These are phyloP conservation scores for Fennellomyces sp. DNA, from an alignment of 371 early-diverging fungal species.

Conservation along the genomic window DNA sequence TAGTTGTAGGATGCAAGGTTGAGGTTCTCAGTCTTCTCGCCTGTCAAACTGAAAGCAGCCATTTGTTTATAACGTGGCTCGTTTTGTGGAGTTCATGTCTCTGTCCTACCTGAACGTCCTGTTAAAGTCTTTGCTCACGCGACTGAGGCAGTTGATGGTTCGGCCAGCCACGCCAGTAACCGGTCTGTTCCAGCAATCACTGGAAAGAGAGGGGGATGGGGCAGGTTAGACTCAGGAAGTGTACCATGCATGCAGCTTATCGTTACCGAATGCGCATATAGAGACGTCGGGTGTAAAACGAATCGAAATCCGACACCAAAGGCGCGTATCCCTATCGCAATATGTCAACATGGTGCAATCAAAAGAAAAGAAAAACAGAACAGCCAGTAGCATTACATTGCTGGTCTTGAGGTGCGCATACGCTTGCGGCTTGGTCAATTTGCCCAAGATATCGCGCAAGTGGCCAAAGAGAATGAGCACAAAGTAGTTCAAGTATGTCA, in stretches of 20 bases:
- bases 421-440: slow-evolving; percentile 68
- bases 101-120: slow-evolving; percentile 45
- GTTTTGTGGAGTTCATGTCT: background rate
- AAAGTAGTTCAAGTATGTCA: slow-evolving; percentile 94
- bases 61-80: background rate
- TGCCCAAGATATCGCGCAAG: slow-evolving; percentile 85
- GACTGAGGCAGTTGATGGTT: slow-evolving; percentile 84
- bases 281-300: slow-evolving; percentile 95
- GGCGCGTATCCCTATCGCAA: slow-evolving; percentile 87
- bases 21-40: slow-evolving; percentile 79
- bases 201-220: slow-evolving; percentile 1
- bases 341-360: background rate
- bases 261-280: slow-evolving; percentile 86
- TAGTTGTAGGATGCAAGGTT: slow-evolving; percentile 99
- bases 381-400: slow-evolving; percentile 58
- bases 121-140: slow-evolving; percentile 86
- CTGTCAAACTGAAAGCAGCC: slow-evolving; percentile 64
- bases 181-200: slow-evolving; percentile 98
- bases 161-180: slow-evolving; percentile 97
- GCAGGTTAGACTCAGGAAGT: background rate
- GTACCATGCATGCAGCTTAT: background rate
- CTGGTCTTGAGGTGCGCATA: slow-evolving; percentile 73
- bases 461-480: slow-evolving; percentile 93
- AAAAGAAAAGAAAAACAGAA: background rate
- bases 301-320: slow-evolving; percentile 93